These are phyloP conservation scores for Komagataella ulmi DNA, from an alignment of 805 yeast species.

Conservation along the genomic window DNA sequence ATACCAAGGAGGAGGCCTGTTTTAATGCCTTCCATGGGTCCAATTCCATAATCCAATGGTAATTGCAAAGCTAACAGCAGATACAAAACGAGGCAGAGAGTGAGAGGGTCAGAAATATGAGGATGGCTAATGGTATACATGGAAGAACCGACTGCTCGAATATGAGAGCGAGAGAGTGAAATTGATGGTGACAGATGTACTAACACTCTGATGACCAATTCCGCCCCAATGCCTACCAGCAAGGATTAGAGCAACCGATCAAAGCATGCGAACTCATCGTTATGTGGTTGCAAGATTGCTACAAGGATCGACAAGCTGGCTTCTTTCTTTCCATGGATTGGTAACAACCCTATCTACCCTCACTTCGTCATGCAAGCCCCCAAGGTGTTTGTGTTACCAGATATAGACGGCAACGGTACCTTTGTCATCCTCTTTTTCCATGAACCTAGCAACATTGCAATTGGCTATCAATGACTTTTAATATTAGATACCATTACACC, in stretches of 20 bases:
- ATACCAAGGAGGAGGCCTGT: constrained; percentile 8
- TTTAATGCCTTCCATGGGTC: constrained; percentile 20
- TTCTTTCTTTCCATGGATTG: too few species aligned
- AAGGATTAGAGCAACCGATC: too few species aligned
- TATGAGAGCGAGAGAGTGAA: background rate
- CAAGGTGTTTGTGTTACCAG: background rate
- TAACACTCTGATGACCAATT: too few species aligned
- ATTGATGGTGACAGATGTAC: too few species aligned
- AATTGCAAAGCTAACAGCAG: background rate
- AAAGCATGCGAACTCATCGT: too few species aligned
- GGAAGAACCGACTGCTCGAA: background rate
- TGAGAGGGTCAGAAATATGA: background rate
- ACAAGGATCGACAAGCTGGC: background rate
- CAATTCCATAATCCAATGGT: constrained; percentile 1
- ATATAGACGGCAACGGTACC: background rate
- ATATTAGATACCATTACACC: background rate
- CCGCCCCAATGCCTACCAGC: too few species aligned
- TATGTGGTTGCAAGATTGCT: background rate
- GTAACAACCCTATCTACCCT: background rate
- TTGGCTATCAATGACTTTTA: background rate
- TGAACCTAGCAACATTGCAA: background rate
- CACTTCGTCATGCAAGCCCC: background rate
- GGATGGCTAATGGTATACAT: background rate
- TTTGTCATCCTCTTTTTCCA: background rate
- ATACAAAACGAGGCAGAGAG: background rate